phyloP scores from a whole-genome alignment of 371 early-diverging fungal genomes.

The Cokeromyces recurvatus region DNA sequence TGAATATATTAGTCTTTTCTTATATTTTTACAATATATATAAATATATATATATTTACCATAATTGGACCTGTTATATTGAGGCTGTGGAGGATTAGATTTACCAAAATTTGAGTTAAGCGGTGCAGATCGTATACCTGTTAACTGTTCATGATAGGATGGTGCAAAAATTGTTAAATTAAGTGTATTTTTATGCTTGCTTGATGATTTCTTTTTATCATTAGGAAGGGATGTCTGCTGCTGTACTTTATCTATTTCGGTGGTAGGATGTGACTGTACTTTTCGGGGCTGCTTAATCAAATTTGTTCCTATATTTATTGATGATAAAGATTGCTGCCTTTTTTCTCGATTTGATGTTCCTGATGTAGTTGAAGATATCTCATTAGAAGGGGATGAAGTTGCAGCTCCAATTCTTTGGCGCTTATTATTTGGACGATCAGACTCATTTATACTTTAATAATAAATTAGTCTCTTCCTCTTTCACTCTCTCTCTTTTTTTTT shows the following conservation, averaged over 20 bases:
- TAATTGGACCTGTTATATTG: conserved; percentile 2
- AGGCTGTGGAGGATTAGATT: conserved; percentile 23
- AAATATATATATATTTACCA: too few species aligned
- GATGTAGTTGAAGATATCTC: neutral
- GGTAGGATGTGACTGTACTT: conserved; percentile 13
- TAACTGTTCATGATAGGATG: conserved; percentile 48
- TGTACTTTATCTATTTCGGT: too few species aligned
- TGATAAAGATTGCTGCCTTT: conserved; percentile 13
- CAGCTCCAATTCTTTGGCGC: neutral
- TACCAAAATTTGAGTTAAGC: conserved; percentile 42
- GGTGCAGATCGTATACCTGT: conserved; percentile 54
- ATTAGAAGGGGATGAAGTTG: conserved; percentile 1
- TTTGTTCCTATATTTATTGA: neutral
- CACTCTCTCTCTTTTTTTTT: neutral
- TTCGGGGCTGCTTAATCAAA: too few species aligned
- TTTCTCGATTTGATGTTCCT: conserved; percentile 6
- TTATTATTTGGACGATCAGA: conserved; percentile 1
- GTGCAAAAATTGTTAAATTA: conserved; percentile 53
- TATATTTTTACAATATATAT: neutral
- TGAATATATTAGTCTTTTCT: too few species aligned
- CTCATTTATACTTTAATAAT: neutral
- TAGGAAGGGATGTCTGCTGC: neutral
- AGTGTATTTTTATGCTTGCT: conserved; percentile 44
- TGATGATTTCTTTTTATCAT: conserved; percentile 21
- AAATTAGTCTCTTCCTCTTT: too few species aligned